These are phyloP conservation scores for Tetraselmis chui DNA, from an alignment of 139 green algal genomes.

Conservation along the genomic window DNA sequence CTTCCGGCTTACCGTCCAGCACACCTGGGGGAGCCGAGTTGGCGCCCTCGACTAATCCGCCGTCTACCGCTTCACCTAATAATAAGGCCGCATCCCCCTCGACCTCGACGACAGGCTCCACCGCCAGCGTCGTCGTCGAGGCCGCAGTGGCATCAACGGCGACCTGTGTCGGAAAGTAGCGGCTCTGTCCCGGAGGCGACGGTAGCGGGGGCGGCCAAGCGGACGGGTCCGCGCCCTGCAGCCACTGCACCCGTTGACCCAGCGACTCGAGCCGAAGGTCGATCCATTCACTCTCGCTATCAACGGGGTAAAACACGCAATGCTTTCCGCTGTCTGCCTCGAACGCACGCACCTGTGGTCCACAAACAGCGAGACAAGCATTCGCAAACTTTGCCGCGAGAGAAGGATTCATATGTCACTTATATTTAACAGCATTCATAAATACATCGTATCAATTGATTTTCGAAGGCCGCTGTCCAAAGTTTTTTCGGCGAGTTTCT, in stretches of 20 bases:
- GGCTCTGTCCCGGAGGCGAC: not conserved
- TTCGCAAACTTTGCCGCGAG: too few species aligned
- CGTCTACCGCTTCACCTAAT: too few species aligned
- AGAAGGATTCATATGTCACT: too few species aligned
- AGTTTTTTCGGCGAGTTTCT: too few species aligned
- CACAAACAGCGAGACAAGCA: not conserved
- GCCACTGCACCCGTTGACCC: constrained; percentile 43
- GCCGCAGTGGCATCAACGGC: not conserved
- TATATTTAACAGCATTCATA: too few species aligned
- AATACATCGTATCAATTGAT: too few species aligned
- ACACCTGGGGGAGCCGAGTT: not conserved
- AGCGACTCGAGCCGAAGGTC: constrained; percentile 35
- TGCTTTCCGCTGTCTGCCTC: constrained; percentile 26
- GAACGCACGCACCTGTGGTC: constrained; percentile 28
- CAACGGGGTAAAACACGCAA: constrained; percentile 54
- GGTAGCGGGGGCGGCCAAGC: constrained; percentile 29
- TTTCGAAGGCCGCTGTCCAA: too few species aligned
- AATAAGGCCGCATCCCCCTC: too few species aligned
- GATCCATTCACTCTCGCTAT: constrained; percentile 37
- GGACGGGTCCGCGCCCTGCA: constrained; percentile 23
- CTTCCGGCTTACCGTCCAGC: not conserved
- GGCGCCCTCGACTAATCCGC: too few species aligned
- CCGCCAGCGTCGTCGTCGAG: too few species aligned
- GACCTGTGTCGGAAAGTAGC: not conserved
- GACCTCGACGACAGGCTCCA: not conserved